Percentiles rank a stretch among this genome's conserved stretches.
phyloP scores from a whole-genome alignment of 2,329 filamentous ascomycete genomes.

The Cladophialophora bantiana region DNA sequence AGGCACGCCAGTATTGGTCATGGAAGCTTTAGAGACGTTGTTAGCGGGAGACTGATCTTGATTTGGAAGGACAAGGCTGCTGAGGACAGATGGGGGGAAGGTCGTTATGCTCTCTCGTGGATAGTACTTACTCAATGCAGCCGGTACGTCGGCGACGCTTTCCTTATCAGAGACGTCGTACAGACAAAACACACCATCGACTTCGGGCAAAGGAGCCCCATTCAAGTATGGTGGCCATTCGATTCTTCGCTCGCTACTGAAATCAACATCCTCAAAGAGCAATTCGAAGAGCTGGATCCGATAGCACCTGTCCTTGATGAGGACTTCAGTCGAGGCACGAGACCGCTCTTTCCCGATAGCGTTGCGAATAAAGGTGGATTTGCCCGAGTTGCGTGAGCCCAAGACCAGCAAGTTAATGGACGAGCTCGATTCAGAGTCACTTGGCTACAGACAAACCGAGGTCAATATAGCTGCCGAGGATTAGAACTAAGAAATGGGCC shows the following conservation, averaged over 20 bases:
- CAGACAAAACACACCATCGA: conserved; percentile 84
- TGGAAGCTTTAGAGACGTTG: conserved; percentile 28
- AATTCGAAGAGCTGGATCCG: conserved; percentile 66
- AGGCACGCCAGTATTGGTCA: conserved; percentile 54
- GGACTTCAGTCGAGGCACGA: conserved; percentile 56
- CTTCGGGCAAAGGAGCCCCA: conserved; percentile 73
- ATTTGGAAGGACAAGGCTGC: not conserved
- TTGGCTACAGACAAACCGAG: conserved; percentile 23
- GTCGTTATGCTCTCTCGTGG: not conserved
- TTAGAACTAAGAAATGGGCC: not conserved
- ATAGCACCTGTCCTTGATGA: conserved; percentile 62
- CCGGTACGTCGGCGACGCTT: conserved; percentile 75
- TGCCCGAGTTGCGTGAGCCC: conserved; percentile 62
- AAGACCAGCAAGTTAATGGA: conserved; percentile 67
- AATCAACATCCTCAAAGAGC: conserved; percentile 58
- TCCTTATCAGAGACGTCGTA: conserved; percentile 85
- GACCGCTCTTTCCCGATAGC: conserved; percentile 57
- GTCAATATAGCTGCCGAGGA: conserved; percentile 18
- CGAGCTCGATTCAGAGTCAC: conserved; percentile 45
- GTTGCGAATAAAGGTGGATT: conserved; percentile 65
- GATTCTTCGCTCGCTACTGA: conserved; percentile 56
- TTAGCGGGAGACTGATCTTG: not conserved
- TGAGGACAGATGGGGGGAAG: not conserved
- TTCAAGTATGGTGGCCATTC: conserved; percentile 62
- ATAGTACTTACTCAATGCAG: conserved; percentile 73